Percentiles rank a stretch among this genome's conserved stretches.
Conservation (phyloP, 768 basidiomycete species). For the Tylopilus intermedius region DNA sequence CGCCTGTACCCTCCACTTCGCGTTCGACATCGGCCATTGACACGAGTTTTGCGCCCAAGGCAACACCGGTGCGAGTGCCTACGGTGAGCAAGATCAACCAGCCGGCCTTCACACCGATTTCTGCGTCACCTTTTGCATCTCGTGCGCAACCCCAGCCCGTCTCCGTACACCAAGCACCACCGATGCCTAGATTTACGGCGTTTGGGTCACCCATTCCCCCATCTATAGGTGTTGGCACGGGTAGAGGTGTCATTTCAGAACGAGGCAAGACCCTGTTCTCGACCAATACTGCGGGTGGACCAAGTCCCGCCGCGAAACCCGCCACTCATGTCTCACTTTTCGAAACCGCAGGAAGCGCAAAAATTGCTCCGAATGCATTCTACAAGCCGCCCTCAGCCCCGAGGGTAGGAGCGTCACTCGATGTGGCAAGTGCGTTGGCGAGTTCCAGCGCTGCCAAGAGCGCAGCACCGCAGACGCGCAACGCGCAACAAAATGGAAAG, state of each 20-base stretch:
- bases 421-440: constrained; percentile 1
- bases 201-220: constrained; percentile 24
- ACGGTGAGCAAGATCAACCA: neutral
- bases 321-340: constrained; percentile 32
- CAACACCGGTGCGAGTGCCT: neutral
- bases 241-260: constrained; percentile 13
- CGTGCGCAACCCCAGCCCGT: constrained; percentile 1
- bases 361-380: constrained; percentile 59
- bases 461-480: neutral
- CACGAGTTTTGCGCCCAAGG: constrained; percentile 2
- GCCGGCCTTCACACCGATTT: neutral
- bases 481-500: constrained; percentile 6
- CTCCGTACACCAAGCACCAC: constrained; percentile 4
- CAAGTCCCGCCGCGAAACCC: constrained; percentile 4
- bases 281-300: neutral
- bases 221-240: neutral
- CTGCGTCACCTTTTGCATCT: constrained; percentile 7
- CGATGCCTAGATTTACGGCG: constrained; percentile 23
- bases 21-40: constrained; percentile 3
- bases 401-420: neutral
- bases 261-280: constrained; percentile 17
- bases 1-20: constrained; percentile 10
- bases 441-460: neutral
- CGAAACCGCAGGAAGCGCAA: constrained; percentile 44
- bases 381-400: constrained; percentile 46